Evolutionary conservation across 805 yeast species (phyloP).

Genomic region (Candida parachauliodes): DNA sequence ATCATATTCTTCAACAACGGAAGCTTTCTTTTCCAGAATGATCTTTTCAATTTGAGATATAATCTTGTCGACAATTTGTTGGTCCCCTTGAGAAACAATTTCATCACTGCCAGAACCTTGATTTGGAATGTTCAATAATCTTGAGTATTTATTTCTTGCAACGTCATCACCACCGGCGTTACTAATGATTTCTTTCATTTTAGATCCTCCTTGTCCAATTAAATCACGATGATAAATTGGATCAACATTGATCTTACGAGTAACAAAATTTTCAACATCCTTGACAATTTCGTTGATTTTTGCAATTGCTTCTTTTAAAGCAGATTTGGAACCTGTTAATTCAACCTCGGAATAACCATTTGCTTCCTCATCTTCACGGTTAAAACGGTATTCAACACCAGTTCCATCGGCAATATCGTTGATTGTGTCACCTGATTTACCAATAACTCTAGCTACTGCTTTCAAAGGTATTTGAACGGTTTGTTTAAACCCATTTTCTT

Average conservation of each 20-base stretch:
- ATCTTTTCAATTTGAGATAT: conserved; percentile 58
- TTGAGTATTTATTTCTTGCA: conserved; percentile 44
- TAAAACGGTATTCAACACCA: conserved; percentile 53
- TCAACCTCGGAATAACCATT: conserved; percentile 58
- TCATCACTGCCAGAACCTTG: conserved; percentile 55
- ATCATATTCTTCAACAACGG: conserved; percentile 47
- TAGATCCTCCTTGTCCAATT: conserved; percentile 76
- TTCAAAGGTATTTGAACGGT: conserved; percentile 64
- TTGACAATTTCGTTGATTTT: conserved; percentile 60
- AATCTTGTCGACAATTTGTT: conserved; percentile 65
- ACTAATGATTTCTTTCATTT: conserved; percentile 66
- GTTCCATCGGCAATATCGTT: conserved; percentile 72
- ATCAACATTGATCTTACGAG: conserved; percentile 60
- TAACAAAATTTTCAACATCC: conserved; percentile 59
- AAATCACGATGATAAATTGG: conserved; percentile 71
- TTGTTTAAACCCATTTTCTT: conserved; percentile 72
- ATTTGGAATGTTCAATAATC: conserved; percentile 67
- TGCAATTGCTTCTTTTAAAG: conserved; percentile 67
- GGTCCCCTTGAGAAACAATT: conserved; percentile 72
- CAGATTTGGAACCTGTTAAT: conserved; percentile 73
- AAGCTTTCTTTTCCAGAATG: conserved; percentile 61
- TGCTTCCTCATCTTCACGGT: conserved; percentile 42
- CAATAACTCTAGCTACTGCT: conserved; percentile 83
- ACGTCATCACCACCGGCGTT: conserved; percentile 71
- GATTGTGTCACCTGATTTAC: conserved; percentile 81